These are phyloP conservation scores for Iodosphaeria phyllophila DNA, from an alignment of 2,329 filamentous ascomycete genomes.

Conservation along the genomic window DNA sequence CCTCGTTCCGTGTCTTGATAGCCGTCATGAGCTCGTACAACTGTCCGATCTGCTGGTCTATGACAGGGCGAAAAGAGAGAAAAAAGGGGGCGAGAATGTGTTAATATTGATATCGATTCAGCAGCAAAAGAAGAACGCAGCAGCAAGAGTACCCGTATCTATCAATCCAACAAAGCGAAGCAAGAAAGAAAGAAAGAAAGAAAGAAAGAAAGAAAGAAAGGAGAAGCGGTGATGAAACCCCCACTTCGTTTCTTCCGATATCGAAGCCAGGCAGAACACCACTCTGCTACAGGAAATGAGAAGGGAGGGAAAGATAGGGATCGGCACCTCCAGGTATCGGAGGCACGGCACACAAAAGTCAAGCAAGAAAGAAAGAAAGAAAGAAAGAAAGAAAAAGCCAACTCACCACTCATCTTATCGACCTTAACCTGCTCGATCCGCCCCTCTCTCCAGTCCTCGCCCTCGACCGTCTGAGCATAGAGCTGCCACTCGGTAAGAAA, in stretches of 20 bases:
- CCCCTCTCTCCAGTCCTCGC: constrained; percentile 66
- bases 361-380: background rate
- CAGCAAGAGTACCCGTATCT: constrained; percentile 2
- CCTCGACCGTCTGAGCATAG: constrained; percentile 84
- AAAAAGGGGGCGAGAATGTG: no score
- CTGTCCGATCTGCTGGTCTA: constrained; percentile 85
- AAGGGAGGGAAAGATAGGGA: no score
- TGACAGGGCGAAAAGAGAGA: constrained; percentile 1
- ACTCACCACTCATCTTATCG: constrained; percentile 85
- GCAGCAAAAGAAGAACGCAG: no score
- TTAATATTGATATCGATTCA: no score
- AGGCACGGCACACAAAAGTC: background rate
- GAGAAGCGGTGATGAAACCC: constrained; percentile 1
- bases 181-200: constrained; percentile 1
- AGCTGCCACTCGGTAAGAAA: constrained; percentile 94
- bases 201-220: background rate
- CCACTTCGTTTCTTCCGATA: background rate
- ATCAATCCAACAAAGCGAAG: constrained; percentile 2
- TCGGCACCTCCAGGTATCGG: no score
- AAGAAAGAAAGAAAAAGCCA: constrained; percentile 5
- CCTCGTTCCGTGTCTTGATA: constrained; percentile 2
- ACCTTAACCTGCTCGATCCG: constrained; percentile 71
- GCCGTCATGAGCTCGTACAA: constrained; percentile 54
- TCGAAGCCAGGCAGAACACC: no score
- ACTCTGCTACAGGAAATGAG: no score